Conservation (phyloP, 345 rosid species). For the Melaleuca alternifolia region DNA sequence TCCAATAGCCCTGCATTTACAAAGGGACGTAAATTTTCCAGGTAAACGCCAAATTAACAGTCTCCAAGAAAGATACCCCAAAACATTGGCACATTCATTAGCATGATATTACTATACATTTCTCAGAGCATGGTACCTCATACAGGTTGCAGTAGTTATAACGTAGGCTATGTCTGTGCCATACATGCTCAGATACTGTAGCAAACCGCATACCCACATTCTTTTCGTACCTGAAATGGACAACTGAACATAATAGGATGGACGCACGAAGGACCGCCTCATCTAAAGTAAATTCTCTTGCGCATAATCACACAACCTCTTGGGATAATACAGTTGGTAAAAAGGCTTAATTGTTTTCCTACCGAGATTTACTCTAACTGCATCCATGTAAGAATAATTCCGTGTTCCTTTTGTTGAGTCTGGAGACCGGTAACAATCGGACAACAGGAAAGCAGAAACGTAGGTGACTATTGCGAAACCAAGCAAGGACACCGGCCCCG, state of each 20-base stretch:
- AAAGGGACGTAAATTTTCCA: not conserved
- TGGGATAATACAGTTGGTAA: not conserved
- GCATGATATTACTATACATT: not conserved
- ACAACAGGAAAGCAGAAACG: slow-evolving; percentile 36
- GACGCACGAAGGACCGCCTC: not conserved
- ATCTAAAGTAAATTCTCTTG: not conserved
- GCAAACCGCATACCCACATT: slow-evolving; percentile 47
- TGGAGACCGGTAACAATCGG: slow-evolving; percentile 46
- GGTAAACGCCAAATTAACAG: not conserved
- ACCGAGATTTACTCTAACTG: slow-evolving; percentile 38
- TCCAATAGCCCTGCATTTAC: slow-evolving; percentile 26
- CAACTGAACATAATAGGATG: not conserved
- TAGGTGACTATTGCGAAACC: slow-evolving; percentile 40
- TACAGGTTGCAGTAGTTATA: slow-evolving; percentile 47
- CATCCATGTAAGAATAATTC: slow-evolving; percentile 30
- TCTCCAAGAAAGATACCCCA: not conserved
- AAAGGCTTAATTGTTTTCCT: not conserved
- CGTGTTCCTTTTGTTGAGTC: slow-evolving; percentile 31
- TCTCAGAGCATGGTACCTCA: slow-evolving; percentile 28
- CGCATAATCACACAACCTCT: not conserved
- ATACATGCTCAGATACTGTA: slow-evolving; percentile 35
- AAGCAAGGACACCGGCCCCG: slow-evolving; percentile 36
- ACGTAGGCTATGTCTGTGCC: slow-evolving; percentile 52
- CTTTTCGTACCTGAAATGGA: slow-evolving; percentile 31
- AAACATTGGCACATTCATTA: not conserved